Base-by-base conservation (phyloP, 2,329 filamentous ascomycete species). In the Diaporthe longicolla region DNA sequence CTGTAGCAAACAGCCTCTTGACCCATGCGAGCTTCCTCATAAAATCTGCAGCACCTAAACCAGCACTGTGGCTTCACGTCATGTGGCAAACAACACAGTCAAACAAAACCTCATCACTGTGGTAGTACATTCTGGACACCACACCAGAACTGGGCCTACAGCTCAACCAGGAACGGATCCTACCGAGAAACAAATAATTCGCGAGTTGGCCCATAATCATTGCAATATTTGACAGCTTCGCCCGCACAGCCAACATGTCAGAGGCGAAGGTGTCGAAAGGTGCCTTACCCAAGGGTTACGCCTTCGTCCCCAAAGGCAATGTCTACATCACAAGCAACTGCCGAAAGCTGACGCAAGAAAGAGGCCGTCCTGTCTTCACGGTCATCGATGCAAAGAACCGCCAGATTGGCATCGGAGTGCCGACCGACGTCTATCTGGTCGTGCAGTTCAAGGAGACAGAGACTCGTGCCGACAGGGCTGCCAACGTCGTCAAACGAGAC, bases 241-340 rank as follows among this genome's bases (percentile, higher is more conserved):
- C 15, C 24, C 21, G 35, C 10, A 24, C 2, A 21, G 40, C 10
- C 48, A 66, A 52, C 21, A 72, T 72, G 52, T 37, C 63, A 19
- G 74, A 76, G 24, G 50, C 72, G 2, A 50, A 21, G 17, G 35
- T 72, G 15, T 7, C 11, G 15, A 54, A 74, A 50, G 74, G 78
- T 10, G 81, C 81, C 3, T 79, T 86, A 77, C 84, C 85, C 4
- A 70, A 70, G 3, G 81, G 83, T 11, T 88, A 87, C 76, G 76
- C 76, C 13, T 86, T 86, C 69, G 81, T 87, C 0, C 81, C 78
- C 24, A 84, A 84, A 59, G 84, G 85, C 75, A 82, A 86, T 76
- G 77, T 80, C 7, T 87, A 84, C 79, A 80, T 85, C 72, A 87
- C 85, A 5, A 78, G 77, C 7, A 78, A 84, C 73, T 87, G 84